phyloP scores from a whole-genome alignment of 805 yeast genomes.

The Spathaspora gorwiae region DNA sequence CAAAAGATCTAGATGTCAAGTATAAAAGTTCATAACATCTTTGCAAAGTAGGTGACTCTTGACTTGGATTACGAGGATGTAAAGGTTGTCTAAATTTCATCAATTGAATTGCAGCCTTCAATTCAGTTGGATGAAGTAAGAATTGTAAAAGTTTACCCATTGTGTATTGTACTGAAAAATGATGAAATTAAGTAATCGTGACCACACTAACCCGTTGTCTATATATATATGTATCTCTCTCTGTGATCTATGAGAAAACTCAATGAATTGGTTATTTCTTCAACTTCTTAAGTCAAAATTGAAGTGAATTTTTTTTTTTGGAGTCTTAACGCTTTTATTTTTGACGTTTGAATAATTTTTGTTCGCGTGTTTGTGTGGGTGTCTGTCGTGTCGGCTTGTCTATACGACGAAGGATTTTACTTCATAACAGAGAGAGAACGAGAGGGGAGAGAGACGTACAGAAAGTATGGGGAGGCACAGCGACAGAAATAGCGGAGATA shows the following conservation, averaged over 20 bases:
- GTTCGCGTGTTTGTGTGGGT: too few species aligned
- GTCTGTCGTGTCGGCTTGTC: too few species aligned
- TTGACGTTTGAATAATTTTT: too few species aligned
- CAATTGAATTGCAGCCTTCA: slow-evolving; percentile 62
- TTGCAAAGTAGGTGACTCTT: slow-evolving; percentile 23
- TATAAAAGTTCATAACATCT: slow-evolving; percentile 66
- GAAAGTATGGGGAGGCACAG: too few species aligned
- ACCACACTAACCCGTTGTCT: too few species aligned
- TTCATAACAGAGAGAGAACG: too few species aligned
- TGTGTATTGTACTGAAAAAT: not conserved
- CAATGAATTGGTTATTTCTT: not conserved
- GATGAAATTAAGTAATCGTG: not conserved
- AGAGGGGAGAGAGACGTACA: too few species aligned
- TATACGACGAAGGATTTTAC: too few species aligned
- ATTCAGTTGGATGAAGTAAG: slow-evolving; percentile 65
- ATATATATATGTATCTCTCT: not conserved
- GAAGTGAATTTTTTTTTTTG: too few species aligned
- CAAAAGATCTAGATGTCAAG: slow-evolving; percentile 83
- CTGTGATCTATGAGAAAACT: not conserved
- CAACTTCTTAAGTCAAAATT: too few species aligned
- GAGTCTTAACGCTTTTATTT: too few species aligned
- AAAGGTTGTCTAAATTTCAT: slow-evolving; percentile 48
- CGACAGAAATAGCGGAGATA: too few species aligned
- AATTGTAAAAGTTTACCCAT: slow-evolving; percentile 65
- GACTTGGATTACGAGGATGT: slow-evolving; percentile 41